These are phyloP conservation scores for Ogataea paraovalis DNA, from an alignment of 805 yeast genomes.

Conservation along the genomic window DNA sequence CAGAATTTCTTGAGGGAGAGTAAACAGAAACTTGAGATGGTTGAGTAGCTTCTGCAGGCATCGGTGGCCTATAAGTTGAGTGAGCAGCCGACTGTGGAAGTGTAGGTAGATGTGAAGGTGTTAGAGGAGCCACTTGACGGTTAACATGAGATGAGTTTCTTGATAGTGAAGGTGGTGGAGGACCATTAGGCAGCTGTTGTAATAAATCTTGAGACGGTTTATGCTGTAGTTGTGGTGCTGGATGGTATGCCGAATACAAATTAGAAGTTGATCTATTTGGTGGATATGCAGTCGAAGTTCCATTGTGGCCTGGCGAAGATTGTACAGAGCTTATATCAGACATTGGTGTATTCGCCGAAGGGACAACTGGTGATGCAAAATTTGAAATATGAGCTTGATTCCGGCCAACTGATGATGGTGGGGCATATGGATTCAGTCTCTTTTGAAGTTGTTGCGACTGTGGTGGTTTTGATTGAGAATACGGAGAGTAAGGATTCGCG, in stretches of 20 bases:
- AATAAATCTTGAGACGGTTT: background rate
- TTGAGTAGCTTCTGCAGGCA: background rate
- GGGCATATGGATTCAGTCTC: conserved; percentile 11
- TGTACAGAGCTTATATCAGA: background rate
- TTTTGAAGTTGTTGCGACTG: conserved; percentile 8
- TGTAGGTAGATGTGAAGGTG: background rate
- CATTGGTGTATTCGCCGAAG: background rate
- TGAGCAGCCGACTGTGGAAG: background rate
- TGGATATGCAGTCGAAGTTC: background rate
- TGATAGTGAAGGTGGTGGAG: background rate
- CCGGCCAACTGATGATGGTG: conserved; percentile 2
- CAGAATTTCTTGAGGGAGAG: background rate
- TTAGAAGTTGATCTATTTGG: background rate
- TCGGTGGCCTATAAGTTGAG: background rate
- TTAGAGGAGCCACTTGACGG: background rate
- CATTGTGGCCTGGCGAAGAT: background rate
- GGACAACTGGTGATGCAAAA: conserved; percentile 1
- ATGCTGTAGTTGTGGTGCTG: background rate
- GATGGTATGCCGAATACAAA: background rate
- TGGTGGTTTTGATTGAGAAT: conserved; percentile 10
- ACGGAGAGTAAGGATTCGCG: conserved; percentile 6
- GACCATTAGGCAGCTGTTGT: background rate
- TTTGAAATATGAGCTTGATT: background rate
- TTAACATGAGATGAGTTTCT: background rate
- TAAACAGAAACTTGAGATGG: background rate